Evolutionary conservation across 2,329 filamentous ascomycete species (phyloP), one percentile per base, ranked within the genome.

Genomic region (Fusarium sublunatum): DNA sequence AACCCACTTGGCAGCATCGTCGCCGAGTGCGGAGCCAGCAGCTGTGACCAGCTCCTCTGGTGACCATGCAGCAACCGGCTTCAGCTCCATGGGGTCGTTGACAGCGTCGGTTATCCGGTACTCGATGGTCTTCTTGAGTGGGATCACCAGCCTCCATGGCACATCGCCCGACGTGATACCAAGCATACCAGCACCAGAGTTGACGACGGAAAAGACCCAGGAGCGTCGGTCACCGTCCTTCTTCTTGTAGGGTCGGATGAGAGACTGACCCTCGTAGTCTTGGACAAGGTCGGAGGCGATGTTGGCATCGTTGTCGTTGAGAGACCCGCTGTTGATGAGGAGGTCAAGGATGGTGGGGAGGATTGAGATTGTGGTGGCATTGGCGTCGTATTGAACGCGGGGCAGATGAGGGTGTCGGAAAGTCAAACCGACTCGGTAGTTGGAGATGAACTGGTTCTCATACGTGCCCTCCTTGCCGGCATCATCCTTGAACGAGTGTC

Each of bases 191-290:
- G 73, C 69, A 10, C 75, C 75, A 0, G 74, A 73, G 53, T 77
- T 77, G 38, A 76, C 68, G 15, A 76, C 70, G 5, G 70, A 72
- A 53, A 75, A 75, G n/a, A 74, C 70, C 75, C 75, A 77, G 1
- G 68, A 67, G 6, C 69, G 69, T 39, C 69, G 64, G 26, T 70
- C 74, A 28, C 69, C 62, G 3, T 70, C 63, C 1, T 58, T 58
- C 28, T 55, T 67, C 44, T 64, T 67, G 19, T 72, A 65, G 0
- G 71, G 68, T 7, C 75, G 74, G 34, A 77, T 71, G 8, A 77
- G 65, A 4, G 74, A 76, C 41, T 76, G 73, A 4, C 75, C 75
- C 42, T 76, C 75, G 40, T 76, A 76, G 50, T 75, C 74, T 19
- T 69, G 57, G 3, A 70, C 53, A 8, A 76, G 66, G 28, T 75